phyloP scores from a whole-genome alignment of 108 stramenopile genomes.

The Licmophora abbreviata region DNA sequence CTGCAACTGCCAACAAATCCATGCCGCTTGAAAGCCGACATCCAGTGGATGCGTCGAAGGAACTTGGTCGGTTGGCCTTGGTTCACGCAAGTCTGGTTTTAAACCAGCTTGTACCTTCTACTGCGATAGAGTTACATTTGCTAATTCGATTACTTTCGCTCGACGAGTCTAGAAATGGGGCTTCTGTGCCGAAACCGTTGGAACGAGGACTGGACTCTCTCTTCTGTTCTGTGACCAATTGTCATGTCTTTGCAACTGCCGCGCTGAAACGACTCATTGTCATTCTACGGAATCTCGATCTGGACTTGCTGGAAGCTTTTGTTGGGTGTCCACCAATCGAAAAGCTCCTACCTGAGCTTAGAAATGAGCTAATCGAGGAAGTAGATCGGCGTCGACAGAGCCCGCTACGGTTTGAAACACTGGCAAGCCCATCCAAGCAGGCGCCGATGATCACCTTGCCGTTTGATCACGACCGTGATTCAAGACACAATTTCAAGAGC shows the following conservation, averaged over 20 bases:
- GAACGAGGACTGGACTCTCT: neutral
- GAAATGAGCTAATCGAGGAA: slow-evolving; percentile 3
- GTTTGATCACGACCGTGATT: slow-evolving; percentile 67
- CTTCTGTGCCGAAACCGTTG: neutral
- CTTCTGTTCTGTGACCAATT: neutral
- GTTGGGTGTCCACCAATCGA: slow-evolving; percentile 15
- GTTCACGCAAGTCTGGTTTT: slow-evolving; percentile 51
- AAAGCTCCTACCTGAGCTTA: slow-evolving; percentile 11
- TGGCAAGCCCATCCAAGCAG: slow-evolving; percentile 7
- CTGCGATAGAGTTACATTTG: slow-evolving; percentile 64
- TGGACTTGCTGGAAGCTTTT: slow-evolving; percentile 1
- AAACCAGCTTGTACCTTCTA: slow-evolving; percentile 55
- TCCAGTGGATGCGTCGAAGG: slow-evolving; percentile 1
- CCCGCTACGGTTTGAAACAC: slow-evolving; percentile 8
- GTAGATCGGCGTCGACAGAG: neutral
- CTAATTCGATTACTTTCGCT: slow-evolving; percentile 42
- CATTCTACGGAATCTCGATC: slow-evolving; percentile 11
- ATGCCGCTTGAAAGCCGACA: neutral
- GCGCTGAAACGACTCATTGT: slow-evolving; percentile 22
- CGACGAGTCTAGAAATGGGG: neutral
- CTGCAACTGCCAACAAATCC: neutral
- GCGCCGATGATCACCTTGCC: slow-evolving; percentile 60
- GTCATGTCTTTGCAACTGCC: slow-evolving; percentile 18
- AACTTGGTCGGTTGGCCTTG: slow-evolving; percentile 31
- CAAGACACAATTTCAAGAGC: slow-evolving; percentile 60